Evolutionary conservation across 2,329 filamentous ascomycete species (phyloP), one percentile per base, ranked within the genome.

Genomic region (Epichloe brachyelytri): DNA sequence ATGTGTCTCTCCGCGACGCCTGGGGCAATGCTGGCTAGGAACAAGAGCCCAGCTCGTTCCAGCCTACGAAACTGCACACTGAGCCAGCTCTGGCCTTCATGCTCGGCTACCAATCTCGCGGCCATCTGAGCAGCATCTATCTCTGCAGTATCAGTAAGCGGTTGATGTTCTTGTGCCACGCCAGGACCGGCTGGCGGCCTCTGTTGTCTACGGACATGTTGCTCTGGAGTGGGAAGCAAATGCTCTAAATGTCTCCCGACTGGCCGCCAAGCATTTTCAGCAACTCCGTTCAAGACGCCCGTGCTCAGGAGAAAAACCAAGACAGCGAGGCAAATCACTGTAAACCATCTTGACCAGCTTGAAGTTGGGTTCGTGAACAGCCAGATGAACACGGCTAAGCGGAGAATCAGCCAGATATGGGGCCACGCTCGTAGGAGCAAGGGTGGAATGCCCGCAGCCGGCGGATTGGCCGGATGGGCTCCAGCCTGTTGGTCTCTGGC

Each of bases 1-100:
- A 85, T 83, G 54, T 85, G 81, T 46, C 79, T 69, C 64, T 85
- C 81, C 1, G 80, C 80, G 22, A 85, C 74, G 10, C 81, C 81
- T 1, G 81, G 81, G 2, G 80, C 78, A 54, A 85, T 74, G 60
- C 81, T 85, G 19, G 81, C 81, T 20, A 85, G 67, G 58, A 85
- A 84, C 22, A 85, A 68, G 15, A 84, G 71, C 0, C 77, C 71
- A 17, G 79, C 76, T 55, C 81, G 74, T 63, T 85, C 80, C 6
- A 79, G 59, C 11, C 78, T 68, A 51, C 79, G 70, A 5, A 76
- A 63, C 51, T 77, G 74, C 8, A 57, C 57, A 11, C 60, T 39
- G 26, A 69, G 40, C 67, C 67, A 69, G 12, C 55, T 59, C 20
- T 62, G 62, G 4, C 58, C 63, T 33, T 58, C 62, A 14, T 60